Evolutionary conservation across 176 grass and related monocot genomes (phyloP).

Genomic region (Ensete glaucum): DNA sequence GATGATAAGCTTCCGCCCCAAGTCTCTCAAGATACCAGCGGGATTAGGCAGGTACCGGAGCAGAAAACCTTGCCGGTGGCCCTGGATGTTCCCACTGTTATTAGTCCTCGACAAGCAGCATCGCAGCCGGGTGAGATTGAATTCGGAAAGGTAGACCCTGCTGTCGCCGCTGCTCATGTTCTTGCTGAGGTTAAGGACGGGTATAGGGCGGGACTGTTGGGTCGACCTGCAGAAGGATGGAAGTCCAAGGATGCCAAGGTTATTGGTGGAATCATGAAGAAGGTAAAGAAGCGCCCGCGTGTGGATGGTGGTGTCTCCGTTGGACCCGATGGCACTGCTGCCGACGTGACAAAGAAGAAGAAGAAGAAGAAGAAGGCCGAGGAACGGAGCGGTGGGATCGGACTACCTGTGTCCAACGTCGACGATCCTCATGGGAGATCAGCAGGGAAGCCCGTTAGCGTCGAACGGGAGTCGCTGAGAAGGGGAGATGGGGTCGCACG

Average conservation of each 20-base stretch:
- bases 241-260: not conserved
- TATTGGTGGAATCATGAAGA: slow-evolving; percentile 22
- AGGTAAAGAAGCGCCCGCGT: slow-evolving; percentile 39
- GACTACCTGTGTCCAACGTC: not conserved
- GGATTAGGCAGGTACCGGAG: not conserved
- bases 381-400: not conserved
- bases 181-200: not conserved
- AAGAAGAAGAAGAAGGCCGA: slow-evolving; percentile 35
- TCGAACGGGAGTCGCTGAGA: not conserved
- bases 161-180: too few relatives aligned
- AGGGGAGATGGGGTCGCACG: not conserved
- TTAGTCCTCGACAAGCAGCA: too few relatives aligned
- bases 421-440: not conserved
- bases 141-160: too few relatives aligned
- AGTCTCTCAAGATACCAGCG: slow-evolving; percentile 23
- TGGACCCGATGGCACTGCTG: not conserved
- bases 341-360: slow-evolving; percentile 30
- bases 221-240: not conserved
- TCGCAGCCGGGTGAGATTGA: too few relatives aligned
- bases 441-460: not conserved
- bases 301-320: slow-evolving; percentile 20
- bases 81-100: not conserved
- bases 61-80: too few relatives aligned
- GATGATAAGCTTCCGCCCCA: not conserved
- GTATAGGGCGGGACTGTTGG: not conserved